Base-by-base conservation (phyloP, 2,329 filamentous ascomycete genomes). In the Botrytis porri region DNA sequence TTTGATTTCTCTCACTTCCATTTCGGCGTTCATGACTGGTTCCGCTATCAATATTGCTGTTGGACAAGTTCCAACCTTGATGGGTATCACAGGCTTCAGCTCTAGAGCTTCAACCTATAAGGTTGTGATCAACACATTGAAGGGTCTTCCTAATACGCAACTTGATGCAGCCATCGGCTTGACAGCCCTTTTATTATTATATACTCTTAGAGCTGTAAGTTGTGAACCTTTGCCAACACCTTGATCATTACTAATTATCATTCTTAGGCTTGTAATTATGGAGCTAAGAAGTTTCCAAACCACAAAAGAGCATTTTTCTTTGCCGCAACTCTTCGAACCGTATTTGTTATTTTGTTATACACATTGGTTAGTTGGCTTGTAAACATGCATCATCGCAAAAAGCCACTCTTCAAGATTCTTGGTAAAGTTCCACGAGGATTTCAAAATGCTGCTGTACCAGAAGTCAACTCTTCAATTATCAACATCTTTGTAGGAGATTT, bases 11-110 rank as follows among this genome's bases (percentile, higher is more conserved):
- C 88, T 98, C 72, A 91, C 94, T 1, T 93, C 95, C 0, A 93
- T 98, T 71, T 95, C 93, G 0, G 94, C 96, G 4, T 98, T 97
- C 85, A 98, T 98, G 93, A 98, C 96, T 0, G 95, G 95, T 3
- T 97, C 95, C 8, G 94, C 95, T 71, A 88, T 99, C 82, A 97
- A 89, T 78, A 98, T 99, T 80, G 90, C 89, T 25, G 88, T 89
- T 37, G 95, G 96, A 48, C 96, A 99, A 82, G 86, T 98, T 8
- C 92, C 93, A 1, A 87, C 88, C 3, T 84, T 98, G 81, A 88
- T 99, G 84, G 96, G 96, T 10, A 90, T 97, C 90, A 96, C 81
- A 20, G 74, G 75, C 39, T 77, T 81, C 70, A 89, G 90, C 75
- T 97, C 90, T 22, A 87, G 94, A 77, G 94, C 88, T 25, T 83